Evolutionary conservation across 768 basidiomycete genomes (phyloP), one percentile per base, ranked within the genome.

Genomic region (Rhizopogon vesiculosus): DNA sequence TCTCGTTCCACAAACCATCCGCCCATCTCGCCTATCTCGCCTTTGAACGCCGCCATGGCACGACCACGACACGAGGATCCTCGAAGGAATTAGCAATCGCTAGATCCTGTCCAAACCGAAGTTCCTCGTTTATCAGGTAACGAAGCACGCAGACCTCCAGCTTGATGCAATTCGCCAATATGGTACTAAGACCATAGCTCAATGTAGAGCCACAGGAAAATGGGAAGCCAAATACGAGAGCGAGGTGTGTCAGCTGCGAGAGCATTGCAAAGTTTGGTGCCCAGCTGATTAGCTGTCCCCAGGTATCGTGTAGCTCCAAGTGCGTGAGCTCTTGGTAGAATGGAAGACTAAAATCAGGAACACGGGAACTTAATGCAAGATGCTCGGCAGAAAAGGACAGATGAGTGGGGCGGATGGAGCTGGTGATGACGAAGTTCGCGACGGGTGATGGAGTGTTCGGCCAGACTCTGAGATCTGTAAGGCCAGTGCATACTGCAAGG

Each of bases 31-130:
- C 19, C 22, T 45, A 45, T 35, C 50, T 51, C 13, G 41, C 19
- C 22, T 45, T 39, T 43, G 50, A 51, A 5, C 38, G 50, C n/a
- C 13, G 16, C 50, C 50, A 51, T 10, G 39, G 39, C 40, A 51
- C n/a, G 5, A 51, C 41, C 42, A 51, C 50, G 5, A 51, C 50
- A 25, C 50, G 50, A 19, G 50, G 50, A 43, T 51, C 50, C 7
- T 3, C 18, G 50, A 51, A 42, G 22, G 41, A 39, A 16, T 45
- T 15, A 6, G 22, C 40, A 39, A 51, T 43, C 9, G 28, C 38
- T 16, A 35, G 3, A n/a, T 16, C 38, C 16, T 51, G 22, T 16
- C 38, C 38, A 45, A 43, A 51, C 41, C 41, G 50, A 25, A 39
- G 28, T 43, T 43, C 38, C 28, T 51, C 50, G 10, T 33, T 43